phyloP scores from a whole-genome alignment of 2,329 filamentous ascomycete genomes.

The Chaetomium sp. region DNA sequence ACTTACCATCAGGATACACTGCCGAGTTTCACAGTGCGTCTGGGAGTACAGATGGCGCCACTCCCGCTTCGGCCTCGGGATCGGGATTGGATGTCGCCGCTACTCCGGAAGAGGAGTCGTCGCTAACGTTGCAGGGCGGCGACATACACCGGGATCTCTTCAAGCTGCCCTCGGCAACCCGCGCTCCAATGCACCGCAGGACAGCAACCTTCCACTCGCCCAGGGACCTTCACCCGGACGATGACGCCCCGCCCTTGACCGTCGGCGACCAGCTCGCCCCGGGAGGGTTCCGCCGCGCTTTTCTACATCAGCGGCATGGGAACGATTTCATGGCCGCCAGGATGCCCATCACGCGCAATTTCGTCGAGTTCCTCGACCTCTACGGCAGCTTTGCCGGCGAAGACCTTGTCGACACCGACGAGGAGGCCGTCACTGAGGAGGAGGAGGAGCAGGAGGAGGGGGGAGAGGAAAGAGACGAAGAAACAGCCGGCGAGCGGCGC shows the following conservation, averaged over 20 bases:
- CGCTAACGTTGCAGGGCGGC: conserved; percentile 71
- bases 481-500: conserved; percentile 52
- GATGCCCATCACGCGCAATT: conserved; percentile 65
- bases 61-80: conserved; percentile 10
- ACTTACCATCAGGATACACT: conserved; percentile 42
- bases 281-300: conserved; percentile 54
- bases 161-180: conserved; percentile 64
- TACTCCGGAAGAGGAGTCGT: conserved; percentile 55
- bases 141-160: conserved; percentile 80
- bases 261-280: conserved; percentile 48
- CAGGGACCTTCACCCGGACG: conserved; percentile 35
- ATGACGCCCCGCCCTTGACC: conserved; percentile 29
- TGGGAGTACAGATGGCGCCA: conserved; percentile 12
- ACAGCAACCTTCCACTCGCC: conserved; percentile 68
- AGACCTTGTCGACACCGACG: conserved; percentile 61
- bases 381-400: conserved; percentile 79
- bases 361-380: conserved; percentile 74
- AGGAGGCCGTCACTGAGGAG: conserved; percentile 60
- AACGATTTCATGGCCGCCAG: conserved; percentile 44
- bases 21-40: conserved; percentile 37
- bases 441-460: conserved; percentile 47
- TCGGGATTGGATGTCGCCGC: conserved; percentile 1
- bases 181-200: conserved; percentile 52
- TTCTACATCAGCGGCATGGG: conserved; percentile 43
- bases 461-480: conserved; percentile 48